These are phyloP conservation scores for Penicillium pancosmium DNA, from an alignment of 495 filamentous ascomycete genomes.

Conservation along the genomic window DNA sequence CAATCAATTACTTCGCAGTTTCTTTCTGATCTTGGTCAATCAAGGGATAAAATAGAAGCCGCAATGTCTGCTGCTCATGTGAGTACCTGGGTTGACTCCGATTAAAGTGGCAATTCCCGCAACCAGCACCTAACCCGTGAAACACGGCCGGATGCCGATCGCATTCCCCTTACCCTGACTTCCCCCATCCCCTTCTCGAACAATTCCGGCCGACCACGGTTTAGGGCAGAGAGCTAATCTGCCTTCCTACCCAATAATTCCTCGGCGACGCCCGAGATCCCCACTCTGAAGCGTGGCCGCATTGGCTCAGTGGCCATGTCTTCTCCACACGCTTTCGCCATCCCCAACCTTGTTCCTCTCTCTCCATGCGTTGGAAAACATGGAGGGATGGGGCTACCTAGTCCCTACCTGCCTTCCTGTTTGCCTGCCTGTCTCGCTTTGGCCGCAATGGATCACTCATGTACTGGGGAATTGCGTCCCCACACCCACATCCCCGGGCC, in stretches of 20 bases:
- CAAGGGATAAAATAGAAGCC: not conserved
- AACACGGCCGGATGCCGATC: conserved; percentile 7
- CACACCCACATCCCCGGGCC: not conserved
- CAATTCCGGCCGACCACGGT: conserved; percentile 3
- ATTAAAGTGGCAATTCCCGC: not conserved
- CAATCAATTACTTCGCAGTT: not conserved
- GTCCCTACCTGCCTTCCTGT: too few relatives aligned
- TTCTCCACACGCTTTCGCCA: conserved; percentile 9
- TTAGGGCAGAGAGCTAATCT: conserved; percentile 17
- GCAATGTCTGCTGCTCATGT: too few relatives aligned
- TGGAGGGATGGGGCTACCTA: conserved; percentile 3
- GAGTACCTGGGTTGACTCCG: not conserved
- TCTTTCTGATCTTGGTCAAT: not conserved
- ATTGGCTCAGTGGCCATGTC: conserved; percentile 9
- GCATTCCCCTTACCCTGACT: not conserved
- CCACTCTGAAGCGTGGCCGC: conserved; percentile 8
- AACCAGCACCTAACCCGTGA: not conserved
- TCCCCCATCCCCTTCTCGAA: conserved; percentile 9
- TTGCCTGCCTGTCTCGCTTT: not conserved
- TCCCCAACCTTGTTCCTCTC: not conserved
- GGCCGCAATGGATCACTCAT: not conserved
- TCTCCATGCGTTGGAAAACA: conserved; percentile 14
- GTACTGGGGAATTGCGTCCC: not conserved
- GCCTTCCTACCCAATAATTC: not conserved
- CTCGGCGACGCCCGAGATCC: conserved; percentile 6